phyloP scores from a whole-genome alignment of 805 yeast species.

The Ogataea trehalophila region DNA sequence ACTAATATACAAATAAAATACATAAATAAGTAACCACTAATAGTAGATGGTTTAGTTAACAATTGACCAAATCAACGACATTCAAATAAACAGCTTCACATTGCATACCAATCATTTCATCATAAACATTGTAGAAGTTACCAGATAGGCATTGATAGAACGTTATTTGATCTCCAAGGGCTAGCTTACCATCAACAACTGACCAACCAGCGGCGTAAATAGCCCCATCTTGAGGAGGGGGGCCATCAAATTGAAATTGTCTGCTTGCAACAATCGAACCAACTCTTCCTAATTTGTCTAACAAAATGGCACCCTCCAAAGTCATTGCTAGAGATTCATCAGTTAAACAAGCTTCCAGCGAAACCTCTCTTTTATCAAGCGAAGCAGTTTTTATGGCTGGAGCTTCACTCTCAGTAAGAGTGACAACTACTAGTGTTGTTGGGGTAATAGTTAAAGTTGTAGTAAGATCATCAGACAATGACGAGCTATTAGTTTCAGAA shows the following conservation, averaged over 20 bases:
- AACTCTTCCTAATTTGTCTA: conserved; percentile 59
- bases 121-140: conserved; percentile 73
- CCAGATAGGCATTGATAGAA: conserved; percentile 78
- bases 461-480: conserved; percentile 24
- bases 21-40: background rate
- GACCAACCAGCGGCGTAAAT: conserved; percentile 64
- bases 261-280: conserved; percentile 79
- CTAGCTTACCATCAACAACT: conserved; percentile 55
- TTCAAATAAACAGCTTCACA: conserved; percentile 60
- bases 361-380: conserved; percentile 15
- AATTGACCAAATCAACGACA: conserved; percentile 52
- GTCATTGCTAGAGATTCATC: conserved; percentile 50
- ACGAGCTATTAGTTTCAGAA: conserved; percentile 19
- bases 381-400: conserved; percentile 23
- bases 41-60: conserved; percentile 27
- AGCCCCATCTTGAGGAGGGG: conserved; percentile 78
- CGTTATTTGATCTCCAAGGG: conserved; percentile 53
- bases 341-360: conserved; percentile 38
- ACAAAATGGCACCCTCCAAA: conserved; percentile 46
- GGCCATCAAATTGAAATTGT: conserved; percentile 78
- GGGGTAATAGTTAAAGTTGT: conserved; percentile 26
- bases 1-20: background rate
- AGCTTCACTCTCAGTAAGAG: conserved; percentile 25
- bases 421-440: conserved; percentile 26
- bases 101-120: conserved; percentile 54